phyloP scores from a whole-genome alignment of 2,329 filamentous ascomycete genomes.

The Acarospora socialis region DNA sequence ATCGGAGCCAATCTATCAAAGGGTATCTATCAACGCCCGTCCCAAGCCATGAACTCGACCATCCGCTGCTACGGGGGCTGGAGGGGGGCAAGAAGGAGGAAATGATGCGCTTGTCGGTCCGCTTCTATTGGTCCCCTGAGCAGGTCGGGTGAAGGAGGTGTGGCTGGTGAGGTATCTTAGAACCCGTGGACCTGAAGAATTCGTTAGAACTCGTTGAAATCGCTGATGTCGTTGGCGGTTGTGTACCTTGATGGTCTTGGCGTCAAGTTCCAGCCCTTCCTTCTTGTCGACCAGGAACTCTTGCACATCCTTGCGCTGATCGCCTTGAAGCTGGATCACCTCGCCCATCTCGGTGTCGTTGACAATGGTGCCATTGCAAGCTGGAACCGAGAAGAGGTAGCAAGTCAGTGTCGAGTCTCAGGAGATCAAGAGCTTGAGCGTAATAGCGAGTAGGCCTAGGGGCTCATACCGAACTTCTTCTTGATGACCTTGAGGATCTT shows the following conservation, averaged over 20 bases:
- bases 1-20: slow-evolving; percentile 1
- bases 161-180: slow-evolving; percentile 24
- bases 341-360: slow-evolving; percentile 92
- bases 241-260: slow-evolving; percentile 87
- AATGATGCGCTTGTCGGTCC: slow-evolving; percentile 6
- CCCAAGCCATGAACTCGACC: slow-evolving; percentile 4
- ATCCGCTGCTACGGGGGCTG: too few species aligned
- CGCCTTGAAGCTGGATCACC: slow-evolving; percentile 98
- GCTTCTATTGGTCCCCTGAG: slow-evolving; percentile 8
- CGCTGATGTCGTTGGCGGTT: background rate
- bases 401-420: slow-evolving; percentile 14
- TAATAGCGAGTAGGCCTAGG: too few species aligned
- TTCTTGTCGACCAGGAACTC: slow-evolving; percentile 96
- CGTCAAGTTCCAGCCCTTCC: slow-evolving; percentile 82
- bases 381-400: slow-evolving; percentile 35
- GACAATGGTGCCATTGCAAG: slow-evolving; percentile 99
- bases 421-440: background rate
- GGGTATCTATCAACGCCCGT: slow-evolving; percentile 13
- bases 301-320: slow-evolving; percentile 97
- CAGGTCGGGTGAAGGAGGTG: slow-evolving; percentile 1
- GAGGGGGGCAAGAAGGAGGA: slow-evolving; percentile 8
- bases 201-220: background rate
- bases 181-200: slow-evolving; percentile 34
- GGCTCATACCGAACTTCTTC: slow-evolving; percentile 94
- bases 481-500: slow-evolving; percentile 99